A percentile compares a stretch with the other conserved stretches of the same genome.
Conservation (phyloP, 1,284 basidiomycete genomes). For the Trichosporon faecale region DNA sequence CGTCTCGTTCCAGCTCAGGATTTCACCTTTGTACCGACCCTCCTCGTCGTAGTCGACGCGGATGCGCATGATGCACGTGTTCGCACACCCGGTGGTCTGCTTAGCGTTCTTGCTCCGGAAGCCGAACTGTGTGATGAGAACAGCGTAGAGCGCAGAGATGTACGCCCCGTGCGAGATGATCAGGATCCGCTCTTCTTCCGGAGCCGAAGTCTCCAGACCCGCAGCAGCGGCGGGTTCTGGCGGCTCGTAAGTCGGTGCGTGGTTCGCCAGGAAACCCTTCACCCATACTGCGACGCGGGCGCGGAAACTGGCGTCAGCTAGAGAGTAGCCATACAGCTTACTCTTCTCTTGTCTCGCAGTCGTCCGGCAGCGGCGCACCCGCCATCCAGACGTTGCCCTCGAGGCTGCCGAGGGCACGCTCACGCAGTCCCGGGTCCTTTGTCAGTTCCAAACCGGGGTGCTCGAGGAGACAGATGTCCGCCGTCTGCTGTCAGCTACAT, state of each 20-base stretch:
- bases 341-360: constrained; percentile 33
- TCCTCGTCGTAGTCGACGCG: constrained; percentile 15
- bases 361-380: constrained; percentile 31
- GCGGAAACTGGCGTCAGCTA: constrained; percentile 21
- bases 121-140: constrained; percentile 24
- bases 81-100: constrained; percentile 26
- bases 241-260: constrained; percentile 3
- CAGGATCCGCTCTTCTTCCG: constrained; percentile 23
- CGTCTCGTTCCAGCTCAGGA: constrained; percentile 34
- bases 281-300: constrained; percentile 26
- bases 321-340: constrained; percentile 21
- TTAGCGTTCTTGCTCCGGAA: constrained; percentile 27
- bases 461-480: constrained; percentile 31
- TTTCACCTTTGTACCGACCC: constrained; percentile 25
- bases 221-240: background rate
- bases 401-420: constrained; percentile 39
- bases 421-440: constrained; percentile 31
- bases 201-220: background rate
- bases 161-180: constrained; percentile 48
- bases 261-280: constrained; percentile 22
- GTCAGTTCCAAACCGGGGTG: constrained; percentile 29
- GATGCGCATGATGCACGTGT: constrained; percentile 40
- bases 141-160: constrained; percentile 29
- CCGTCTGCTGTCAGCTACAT: constrained; percentile 31
- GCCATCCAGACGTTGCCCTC: constrained; percentile 33